These are phyloP conservation scores for Jatropha multifida DNA, from an alignment of 441 rosid genomes.

Conservation along the genomic window DNA sequence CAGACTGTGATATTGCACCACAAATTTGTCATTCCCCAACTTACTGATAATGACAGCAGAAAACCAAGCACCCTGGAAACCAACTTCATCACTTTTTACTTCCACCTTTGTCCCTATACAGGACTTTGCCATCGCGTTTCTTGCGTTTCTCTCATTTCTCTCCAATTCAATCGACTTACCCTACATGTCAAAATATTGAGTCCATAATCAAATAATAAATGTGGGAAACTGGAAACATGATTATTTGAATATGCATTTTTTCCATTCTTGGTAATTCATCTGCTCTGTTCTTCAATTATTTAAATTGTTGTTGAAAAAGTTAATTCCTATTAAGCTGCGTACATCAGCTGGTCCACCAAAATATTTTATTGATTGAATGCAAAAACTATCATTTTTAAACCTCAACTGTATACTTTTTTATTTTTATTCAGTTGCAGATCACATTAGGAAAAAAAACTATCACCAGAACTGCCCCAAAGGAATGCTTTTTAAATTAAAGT, in stretches of 20 bases:
- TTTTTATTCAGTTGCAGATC: not conserved
- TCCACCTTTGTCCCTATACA: constrained; percentile 45
- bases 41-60: constrained; percentile 45
- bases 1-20: constrained; percentile 52
- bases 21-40: constrained; percentile 38
- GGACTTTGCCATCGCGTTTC: not conserved
- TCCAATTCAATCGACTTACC: constrained; percentile 1
- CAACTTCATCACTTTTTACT: constrained; percentile 74
- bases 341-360: no score
- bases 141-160: not conserved
- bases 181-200: not conserved
- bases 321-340: no score
- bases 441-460: not conserved
- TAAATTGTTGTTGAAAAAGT: no score
- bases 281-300: no score
- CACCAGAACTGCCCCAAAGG: not conserved
- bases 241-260: no score
- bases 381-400: no score
- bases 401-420: no score
- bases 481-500: not conserved
- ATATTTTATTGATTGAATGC: no score
- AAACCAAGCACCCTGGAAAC: constrained; percentile 84
- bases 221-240: not conserved
- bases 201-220: not conserved
- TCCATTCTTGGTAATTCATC: no score